phyloP scores from a whole-genome alignment of 208 protist species.

The Wallacemonas sp. region DNA sequence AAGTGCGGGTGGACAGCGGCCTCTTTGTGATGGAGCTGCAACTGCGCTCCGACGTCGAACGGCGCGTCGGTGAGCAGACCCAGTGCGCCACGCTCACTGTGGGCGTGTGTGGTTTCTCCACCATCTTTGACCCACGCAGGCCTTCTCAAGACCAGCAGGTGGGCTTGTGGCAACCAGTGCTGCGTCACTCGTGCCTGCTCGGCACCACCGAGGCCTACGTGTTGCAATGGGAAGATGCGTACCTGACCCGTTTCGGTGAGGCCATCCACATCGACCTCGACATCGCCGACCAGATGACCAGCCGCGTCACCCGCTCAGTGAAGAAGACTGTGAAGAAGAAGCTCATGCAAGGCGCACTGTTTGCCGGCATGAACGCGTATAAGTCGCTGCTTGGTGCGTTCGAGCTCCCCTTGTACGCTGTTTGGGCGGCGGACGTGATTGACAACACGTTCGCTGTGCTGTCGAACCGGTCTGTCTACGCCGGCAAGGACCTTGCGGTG shows the following conservation, averaged over 20 bases:
- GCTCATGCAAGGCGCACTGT: conserved; percentile 55
- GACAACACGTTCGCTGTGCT: conserved; percentile 83
- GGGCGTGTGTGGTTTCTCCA: conserved; percentile 71
- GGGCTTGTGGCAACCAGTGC: conserved; percentile 63
- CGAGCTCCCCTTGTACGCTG: conserved; percentile 66
- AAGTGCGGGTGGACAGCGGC: conserved; percentile 22
- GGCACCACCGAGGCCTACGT: conserved; percentile 57
- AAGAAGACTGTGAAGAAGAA: conserved; percentile 42
- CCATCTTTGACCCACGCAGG: conserved; percentile 70
- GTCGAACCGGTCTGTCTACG: conserved; percentile 63
- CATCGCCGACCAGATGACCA: conserved; percentile 40
- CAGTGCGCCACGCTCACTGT: conserved; percentile 48
- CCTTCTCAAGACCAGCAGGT: conserved; percentile 77
- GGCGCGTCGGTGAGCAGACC: conserved; percentile 20
- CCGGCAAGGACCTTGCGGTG: conserved; percentile 76
- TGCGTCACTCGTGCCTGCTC: conserved; percentile 33
- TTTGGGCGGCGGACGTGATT: conserved; percentile 79
- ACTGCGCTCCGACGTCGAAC: conserved; percentile 51
- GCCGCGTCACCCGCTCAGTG: conserved; percentile 30
- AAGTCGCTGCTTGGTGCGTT: conserved; percentile 63
- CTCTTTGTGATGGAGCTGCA: conserved; percentile 39
- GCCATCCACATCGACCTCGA: conserved; percentile 50
- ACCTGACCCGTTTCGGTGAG: conserved; percentile 63
- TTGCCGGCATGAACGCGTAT: conserved; percentile 67
- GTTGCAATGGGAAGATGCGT: conserved; percentile 81